Percentiles rank a stretch among this genome's conserved stretches.
Evolutionary conservation across 345 rosid genomes (phyloP).

Genomic region (Diplotaxis tenuifolia): DNA sequence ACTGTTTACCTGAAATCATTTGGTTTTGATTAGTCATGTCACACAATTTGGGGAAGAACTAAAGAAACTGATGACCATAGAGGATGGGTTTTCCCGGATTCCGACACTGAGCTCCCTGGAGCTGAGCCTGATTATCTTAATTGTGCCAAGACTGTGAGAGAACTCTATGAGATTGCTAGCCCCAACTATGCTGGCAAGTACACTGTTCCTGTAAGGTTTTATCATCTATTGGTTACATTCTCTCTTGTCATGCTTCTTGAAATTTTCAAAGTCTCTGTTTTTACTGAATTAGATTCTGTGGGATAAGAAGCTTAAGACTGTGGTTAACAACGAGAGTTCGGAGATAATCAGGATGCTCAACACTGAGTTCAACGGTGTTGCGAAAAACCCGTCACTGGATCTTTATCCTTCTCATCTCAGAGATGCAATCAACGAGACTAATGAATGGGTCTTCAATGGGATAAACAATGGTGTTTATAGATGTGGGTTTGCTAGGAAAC

Average conservation of each 20-base stretch:
- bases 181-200: constrained; percentile 68
- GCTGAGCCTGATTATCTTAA: constrained; percentile 73
- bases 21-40: constrained; percentile 54
- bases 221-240: constrained; percentile 1
- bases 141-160: constrained; percentile 70
- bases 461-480: constrained; percentile 57
- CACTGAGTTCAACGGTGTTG: constrained; percentile 48
- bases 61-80: constrained; percentile 81
- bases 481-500: constrained; percentile 55
- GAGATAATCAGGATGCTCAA: constrained; percentile 58
- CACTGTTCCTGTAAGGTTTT: constrained; percentile 80
- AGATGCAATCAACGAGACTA: constrained; percentile 41
- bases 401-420: constrained; percentile 46
- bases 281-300: constrained; percentile 43
- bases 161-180: constrained; percentile 76
- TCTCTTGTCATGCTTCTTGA: constrained; percentile 2
- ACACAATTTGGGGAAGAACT: constrained; percentile 80
- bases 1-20: not conserved
- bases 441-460: constrained; percentile 51
- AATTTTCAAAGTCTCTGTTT: not conserved
- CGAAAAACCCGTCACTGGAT: constrained; percentile 46
- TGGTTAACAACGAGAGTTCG: constrained; percentile 59
- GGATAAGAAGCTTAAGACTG: constrained; percentile 61
- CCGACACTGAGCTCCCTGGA: constrained; percentile 63
- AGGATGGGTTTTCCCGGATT: constrained; percentile 86